Conservation (phyloP, 148 eudicot genomes). For the Polygonum aviculare region DNA sequence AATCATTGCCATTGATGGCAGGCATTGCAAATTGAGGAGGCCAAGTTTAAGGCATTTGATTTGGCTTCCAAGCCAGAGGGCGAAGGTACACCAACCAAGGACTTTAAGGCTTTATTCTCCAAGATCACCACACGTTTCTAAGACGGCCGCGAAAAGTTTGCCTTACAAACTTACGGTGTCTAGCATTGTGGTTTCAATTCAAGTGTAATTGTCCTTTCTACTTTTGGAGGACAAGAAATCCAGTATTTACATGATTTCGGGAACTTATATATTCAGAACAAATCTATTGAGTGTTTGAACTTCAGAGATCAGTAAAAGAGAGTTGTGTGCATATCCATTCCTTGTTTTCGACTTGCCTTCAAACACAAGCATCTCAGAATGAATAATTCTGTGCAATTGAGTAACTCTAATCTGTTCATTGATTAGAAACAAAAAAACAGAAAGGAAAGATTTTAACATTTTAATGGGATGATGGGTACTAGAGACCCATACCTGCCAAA, state of each 20-base stretch:
- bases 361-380: not conserved
- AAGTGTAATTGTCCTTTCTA: not conserved
- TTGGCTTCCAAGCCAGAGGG: constrained; percentile 84
- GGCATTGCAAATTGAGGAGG: constrained; percentile 82
- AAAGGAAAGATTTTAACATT: not conserved
- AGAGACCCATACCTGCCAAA: not conserved
- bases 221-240: not conserved
- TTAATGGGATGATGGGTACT: not conserved
- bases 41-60: constrained; percentile 80
- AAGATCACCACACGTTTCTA: constrained; percentile 49
- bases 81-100: constrained; percentile 58
- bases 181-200: not conserved
- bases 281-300: not conserved
- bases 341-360: not conserved
- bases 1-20: constrained; percentile 15
- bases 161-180: not conserved
- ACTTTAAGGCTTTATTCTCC: constrained; percentile 66
- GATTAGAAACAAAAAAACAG: not conserved
- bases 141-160: not conserved
- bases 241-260: not conserved
- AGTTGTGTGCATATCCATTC: not conserved
- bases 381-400: not conserved
- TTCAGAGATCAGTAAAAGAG: not conserved
- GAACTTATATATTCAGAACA: not conserved
- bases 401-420: not conserved